Evolutionary conservation across 2,329 filamentous ascomycete species (phyloP), one percentile per base, ranked within the genome.

Genomic region (Thermoascus crustaceus): DNA sequence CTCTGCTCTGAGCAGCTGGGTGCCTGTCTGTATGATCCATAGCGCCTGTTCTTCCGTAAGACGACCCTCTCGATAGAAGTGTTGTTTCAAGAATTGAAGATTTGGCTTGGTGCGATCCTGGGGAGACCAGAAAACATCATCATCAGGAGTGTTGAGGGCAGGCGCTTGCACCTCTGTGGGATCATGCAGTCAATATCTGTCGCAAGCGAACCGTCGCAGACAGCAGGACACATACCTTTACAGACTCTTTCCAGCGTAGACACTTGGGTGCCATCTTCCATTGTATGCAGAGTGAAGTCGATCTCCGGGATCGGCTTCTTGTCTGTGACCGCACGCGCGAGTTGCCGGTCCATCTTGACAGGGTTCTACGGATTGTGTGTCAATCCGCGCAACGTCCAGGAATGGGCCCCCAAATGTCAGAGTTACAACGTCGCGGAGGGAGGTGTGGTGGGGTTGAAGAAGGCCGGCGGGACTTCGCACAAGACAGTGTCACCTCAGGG

Each of bases 231-330:
- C 64, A 45, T 76, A 96, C 91, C 91, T 87, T 96, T 98, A 75
- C 89, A 94, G 43, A 98, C 91, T 61, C 91, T 78, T 68, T 98
- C 91, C 60, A 83, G 68, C 43, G 91, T 98, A 77, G 78, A 96
- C 60, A 98, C 91, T 69, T 94, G 86, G 35, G 77, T 80, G 57
- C 85, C 86, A 72, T 98, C 91, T 64, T 98, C 91, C 89, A 96
- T 95, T 44, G 84, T 91, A 66, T 98, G 91, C 57, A 98, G 79
- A 38, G 86, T 93, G 63, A 98, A 98, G 71, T 98, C 91, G 56
- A 98, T 96, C 73, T 96, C 89, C 39, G 91, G 91, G 33, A 93
- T 75, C 36, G 89, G 88, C 71, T 84, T 89, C 81, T 96, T 96
- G 54, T 95, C 79, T 62, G 81, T 80, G 56, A 98, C 87, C 42